Evolutionary conservation across 148 eudicot genomes (phyloP).

Genomic region (Salicornia ramosissima): DNA sequence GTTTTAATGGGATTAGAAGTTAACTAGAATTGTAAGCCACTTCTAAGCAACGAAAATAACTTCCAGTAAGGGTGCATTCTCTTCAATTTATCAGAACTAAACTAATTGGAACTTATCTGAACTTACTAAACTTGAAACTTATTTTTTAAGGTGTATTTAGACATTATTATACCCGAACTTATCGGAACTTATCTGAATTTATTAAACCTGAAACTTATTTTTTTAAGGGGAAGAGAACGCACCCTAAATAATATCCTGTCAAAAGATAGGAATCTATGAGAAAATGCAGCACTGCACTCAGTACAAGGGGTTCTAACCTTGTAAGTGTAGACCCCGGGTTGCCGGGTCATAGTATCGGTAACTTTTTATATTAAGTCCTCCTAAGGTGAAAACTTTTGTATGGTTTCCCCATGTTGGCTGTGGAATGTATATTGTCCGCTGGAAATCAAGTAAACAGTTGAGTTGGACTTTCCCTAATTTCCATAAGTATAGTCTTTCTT

Average conservation of each 20-base stretch:
- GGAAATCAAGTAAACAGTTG: slow-evolving; percentile 22
- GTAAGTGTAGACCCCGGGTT: slow-evolving; percentile 79
- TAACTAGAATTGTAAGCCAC: not conserved
- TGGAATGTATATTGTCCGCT: slow-evolving; percentile 83
- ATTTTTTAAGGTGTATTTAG: too few species aligned
- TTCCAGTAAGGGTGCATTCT: not conserved
- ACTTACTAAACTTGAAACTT: too few species aligned
- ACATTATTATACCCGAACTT: too few species aligned
- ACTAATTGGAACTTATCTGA: too few species aligned
- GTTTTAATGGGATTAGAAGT: slow-evolving; percentile 11
- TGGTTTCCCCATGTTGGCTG: slow-evolving; percentile 98
- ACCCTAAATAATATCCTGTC: not conserved
- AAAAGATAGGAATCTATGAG: not conserved
- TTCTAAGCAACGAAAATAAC: not conserved
- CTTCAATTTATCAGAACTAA: too few species aligned
- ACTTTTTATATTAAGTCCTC: slow-evolving; percentile 71
- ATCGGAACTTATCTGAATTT: too few species aligned
- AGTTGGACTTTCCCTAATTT: not conserved
- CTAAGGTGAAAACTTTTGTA: slow-evolving; percentile 62
- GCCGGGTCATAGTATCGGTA: slow-evolving; percentile 89
- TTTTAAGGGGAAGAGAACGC: too few species aligned
- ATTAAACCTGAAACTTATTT: too few species aligned
- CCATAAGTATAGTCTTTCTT: not conserved
- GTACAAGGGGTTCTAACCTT: slow-evolving; percentile 42
- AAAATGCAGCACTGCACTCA: not conserved